A percentile compares a stretch with the other conserved stretches of the same genome.
These are phyloP conservation scores for Calocera viscosa DNA, from an alignment of 768 basidiomycete species.

Conservation along the genomic window DNA sequence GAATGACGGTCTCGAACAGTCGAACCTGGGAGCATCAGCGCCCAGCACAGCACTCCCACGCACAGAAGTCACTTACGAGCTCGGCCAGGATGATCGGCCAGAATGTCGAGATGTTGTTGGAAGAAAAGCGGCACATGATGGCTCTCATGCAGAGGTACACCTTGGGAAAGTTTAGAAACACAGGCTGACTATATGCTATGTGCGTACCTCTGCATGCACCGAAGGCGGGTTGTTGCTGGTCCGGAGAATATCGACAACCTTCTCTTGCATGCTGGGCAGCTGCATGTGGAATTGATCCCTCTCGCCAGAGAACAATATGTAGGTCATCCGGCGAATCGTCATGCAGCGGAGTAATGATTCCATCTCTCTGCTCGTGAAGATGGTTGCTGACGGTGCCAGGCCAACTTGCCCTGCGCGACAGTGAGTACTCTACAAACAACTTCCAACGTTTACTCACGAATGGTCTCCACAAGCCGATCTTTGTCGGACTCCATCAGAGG, in stretches of 20 bases:
- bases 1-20: conserved; percentile 71
- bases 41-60: neutral
- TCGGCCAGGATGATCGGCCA: conserved; percentile 95
- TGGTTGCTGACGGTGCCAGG: conserved; percentile 80
- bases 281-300: conserved; percentile 84
- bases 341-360: conserved; percentile 80
- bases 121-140: conserved; percentile 75
- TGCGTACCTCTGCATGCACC: conserved; percentile 83
- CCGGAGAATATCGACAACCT: conserved; percentile 81
- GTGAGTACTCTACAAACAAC: neutral
- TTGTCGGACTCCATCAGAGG: conserved; percentile 77
- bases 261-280: conserved; percentile 91
- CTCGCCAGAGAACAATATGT: conserved; percentile 73
- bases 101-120: conserved; percentile 85
- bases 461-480: conserved; percentile 67
- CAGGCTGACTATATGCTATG: no score
- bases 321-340: conserved; percentile 76
- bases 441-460: conserved; percentile 41
- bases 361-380: conserved; percentile 89
- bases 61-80: conserved; percentile 40
- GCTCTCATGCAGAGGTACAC: conserved; percentile 83
- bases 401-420: conserved; percentile 41
- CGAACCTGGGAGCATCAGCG: conserved; percentile 57
- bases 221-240: conserved; percentile 60
- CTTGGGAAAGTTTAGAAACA: conserved; percentile 21